Conservation (phyloP, 495 filamentous ascomycete genomes). For the Penicillium malachiteum region DNA sequence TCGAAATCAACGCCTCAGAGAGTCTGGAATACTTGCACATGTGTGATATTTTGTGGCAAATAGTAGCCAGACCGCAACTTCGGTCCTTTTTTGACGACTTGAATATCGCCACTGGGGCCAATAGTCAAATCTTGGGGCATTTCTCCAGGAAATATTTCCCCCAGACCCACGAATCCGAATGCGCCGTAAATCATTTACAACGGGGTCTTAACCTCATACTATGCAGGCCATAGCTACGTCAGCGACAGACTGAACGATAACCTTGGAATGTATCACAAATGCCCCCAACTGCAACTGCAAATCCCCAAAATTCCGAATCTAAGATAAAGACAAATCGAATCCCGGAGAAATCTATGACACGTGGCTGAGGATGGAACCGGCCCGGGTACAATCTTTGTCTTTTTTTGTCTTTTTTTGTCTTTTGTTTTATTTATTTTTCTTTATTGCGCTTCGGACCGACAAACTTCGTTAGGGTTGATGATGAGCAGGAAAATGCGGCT, state of each 20-base stretch:
- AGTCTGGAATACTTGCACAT: background rate
- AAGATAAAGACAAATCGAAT: background rate
- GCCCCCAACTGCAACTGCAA: background rate
- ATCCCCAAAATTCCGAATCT: background rate
- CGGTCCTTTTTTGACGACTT: background rate
- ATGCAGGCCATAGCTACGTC: constrained; percentile 3
- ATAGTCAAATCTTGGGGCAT: background rate
- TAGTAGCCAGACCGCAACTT: constrained; percentile 25
- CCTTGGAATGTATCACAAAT: background rate
- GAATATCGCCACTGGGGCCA: constrained; percentile 9
- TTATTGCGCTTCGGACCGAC: background rate
- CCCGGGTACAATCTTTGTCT: background rate
- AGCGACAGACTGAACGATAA: background rate
- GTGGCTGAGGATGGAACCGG: constrained; percentile 17
- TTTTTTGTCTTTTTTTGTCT: background rate
- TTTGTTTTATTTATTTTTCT: background rate
- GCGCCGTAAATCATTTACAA: background rate
- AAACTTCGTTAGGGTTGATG: background rate
- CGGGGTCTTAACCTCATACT: background rate
- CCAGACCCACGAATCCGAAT: background rate
- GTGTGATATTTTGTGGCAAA: constrained; percentile 18
- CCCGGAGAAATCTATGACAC: background rate
- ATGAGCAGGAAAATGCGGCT: background rate
- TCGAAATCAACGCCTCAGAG: background rate
- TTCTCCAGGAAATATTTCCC: background rate